Conservation (phyloP, 192 early-diverging fungal genomes). For the Glomus cerebriforme region DNA sequence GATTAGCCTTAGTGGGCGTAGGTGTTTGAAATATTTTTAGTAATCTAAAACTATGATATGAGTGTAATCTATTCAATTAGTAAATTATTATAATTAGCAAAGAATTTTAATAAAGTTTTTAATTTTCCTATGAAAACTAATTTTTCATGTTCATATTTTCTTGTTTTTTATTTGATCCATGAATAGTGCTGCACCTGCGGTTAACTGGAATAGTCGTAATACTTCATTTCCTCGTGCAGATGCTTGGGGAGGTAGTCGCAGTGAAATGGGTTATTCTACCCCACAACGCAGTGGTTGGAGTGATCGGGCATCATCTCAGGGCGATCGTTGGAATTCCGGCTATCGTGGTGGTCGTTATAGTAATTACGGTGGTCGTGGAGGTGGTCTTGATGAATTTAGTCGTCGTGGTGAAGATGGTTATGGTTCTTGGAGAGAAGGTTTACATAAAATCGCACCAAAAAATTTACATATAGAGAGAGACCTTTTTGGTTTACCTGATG, state of each 20-base stretch:
- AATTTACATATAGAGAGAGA: constrained; percentile 80
- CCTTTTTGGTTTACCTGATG: constrained; percentile 74
- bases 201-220: constrained; percentile 23
- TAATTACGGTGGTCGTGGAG: constrained; percentile 35
- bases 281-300: constrained; percentile 37
- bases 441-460: constrained; percentile 74
- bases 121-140: neutral
- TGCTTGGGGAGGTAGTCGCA: constrained; percentile 31
- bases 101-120: neutral
- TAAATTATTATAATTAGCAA: neutral
- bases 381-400: neutral
- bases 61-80: neutral
- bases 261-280: constrained; percentile 34
- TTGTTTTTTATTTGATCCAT: neutral
- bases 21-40: too few relatives aligned
- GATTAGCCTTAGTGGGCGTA: too few relatives aligned
- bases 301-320: constrained; percentile 45
- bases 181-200: constrained; percentile 24
- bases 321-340: constrained; percentile 33
- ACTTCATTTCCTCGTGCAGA: constrained; percentile 27
- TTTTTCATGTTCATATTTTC: neutral
- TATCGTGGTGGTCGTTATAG: constrained; percentile 43
- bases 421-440: constrained; percentile 76
- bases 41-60: too few relatives aligned
- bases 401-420: constrained; percentile 46